Evolutionary conservation across 1,284 basidiomycete genomes (phyloP), one percentile per base, ranked within the genome.

Genomic region (Taiwanofungus camphoratus): DNA sequence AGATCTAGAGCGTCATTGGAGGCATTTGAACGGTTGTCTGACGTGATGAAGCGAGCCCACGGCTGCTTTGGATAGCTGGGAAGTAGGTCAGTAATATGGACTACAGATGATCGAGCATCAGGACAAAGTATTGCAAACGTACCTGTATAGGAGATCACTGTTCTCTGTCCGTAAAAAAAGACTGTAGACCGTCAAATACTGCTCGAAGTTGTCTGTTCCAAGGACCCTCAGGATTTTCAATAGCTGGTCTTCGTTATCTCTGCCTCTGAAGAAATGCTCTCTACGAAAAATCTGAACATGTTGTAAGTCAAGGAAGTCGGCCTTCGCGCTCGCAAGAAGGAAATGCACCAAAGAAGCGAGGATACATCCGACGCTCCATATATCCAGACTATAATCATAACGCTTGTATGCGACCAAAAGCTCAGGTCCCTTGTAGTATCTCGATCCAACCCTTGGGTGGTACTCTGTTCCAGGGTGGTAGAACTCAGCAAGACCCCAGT

Each of bases 401-500:
- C 80, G 79, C 60, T 89, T 87, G 69, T 87, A 90, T 54, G 88
- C 88, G 45, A 92, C 88, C 23, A 94, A 71, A 36, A 94, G 67
- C 58, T 94, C 91, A 5, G 91, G 91, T 0, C 85, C 87, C 63
- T 93, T 93, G 72, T 88, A 93, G 67, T 92, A 92, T 48, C 90
- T 74, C 39, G 86, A 88, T n/a, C 88, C 91, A 7, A 93, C 91
- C 11, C 90, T 80, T 46, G 92, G 87, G 56, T 92, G 91, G 67
- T 92, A 91, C 50, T 91, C 82, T 22, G 84, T 87, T 40, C 79
- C 77, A 3, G 89, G 88, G 56, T 91, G 89, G 62, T 93, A 94
- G 66, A 93, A 94, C 62, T 94, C 91, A 37, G 91, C 91, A 22
- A 94, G 67, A 44, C 91, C 91, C 91, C 91, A 94, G 67, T 94